phyloP scores from a whole-genome alignment of 225 moss, liverwort and hornwort genomes.

The Asterella californica region DNA sequence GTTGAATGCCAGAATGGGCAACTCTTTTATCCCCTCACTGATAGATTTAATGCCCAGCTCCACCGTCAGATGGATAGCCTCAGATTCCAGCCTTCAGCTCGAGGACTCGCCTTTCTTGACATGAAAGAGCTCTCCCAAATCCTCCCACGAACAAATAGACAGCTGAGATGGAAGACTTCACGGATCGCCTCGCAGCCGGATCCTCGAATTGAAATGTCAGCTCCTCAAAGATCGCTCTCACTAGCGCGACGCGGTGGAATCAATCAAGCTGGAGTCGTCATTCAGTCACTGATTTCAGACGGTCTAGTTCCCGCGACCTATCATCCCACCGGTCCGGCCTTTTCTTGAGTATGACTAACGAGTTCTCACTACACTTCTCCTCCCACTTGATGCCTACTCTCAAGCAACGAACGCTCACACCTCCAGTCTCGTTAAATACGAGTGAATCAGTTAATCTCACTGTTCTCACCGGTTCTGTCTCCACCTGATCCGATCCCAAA shows the following conservation, averaged over 20 bases:
- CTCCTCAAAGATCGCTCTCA: constrained; percentile 5
- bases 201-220: background rate
- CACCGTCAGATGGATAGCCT: background rate
- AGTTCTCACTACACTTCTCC: background rate
- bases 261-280: background rate
- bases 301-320: constrained; percentile 2
- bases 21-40: background rate
- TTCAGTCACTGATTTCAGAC: background rate
- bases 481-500: constrained; percentile 18
- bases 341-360: background rate
- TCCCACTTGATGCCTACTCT: background rate
- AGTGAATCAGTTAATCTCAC: constrained; percentile 20
- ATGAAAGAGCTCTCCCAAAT: background rate
- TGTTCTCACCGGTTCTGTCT: constrained; percentile 9
- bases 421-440: background rate
- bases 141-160: background rate
- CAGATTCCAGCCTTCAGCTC: constrained; percentile 2
- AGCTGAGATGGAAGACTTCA: background rate
- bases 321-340: background rate
- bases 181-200: background rate
- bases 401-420: background rate
- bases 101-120: background rate
- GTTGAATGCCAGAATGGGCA: constrained; percentile 17
- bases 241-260: background rate
- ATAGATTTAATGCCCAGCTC: background rate